These are phyloP conservation scores for Magnolia sinica DNA, from an alignment of 164 flowering plant species.

Conservation along the genomic window DNA sequence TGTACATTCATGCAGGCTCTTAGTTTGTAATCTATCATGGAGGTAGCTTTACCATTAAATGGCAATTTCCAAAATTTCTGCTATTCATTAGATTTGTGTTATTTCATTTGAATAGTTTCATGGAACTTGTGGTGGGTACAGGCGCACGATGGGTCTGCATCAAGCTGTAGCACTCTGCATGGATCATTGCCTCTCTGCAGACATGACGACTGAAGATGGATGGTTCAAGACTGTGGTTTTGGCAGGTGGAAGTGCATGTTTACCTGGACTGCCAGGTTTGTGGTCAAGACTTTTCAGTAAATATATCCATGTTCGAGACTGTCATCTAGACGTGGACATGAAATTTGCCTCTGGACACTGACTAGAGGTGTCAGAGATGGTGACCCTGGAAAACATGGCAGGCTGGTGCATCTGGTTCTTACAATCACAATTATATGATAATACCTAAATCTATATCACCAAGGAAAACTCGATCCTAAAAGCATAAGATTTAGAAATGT, in stretches of 20 bases:
- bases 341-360: not conserved
- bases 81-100: no score
- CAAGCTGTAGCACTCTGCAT: constrained; percentile 92
- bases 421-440: not conserved
- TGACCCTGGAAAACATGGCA: not conserved
- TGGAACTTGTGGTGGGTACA: constrained; percentile 20
- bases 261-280: constrained; percentile 88
- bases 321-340: not conserved
- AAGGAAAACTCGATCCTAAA: not conserved
- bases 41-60: no score
- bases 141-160: constrained; percentile 80
- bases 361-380: not conserved
- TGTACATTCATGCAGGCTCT: no score
- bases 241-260: constrained; percentile 85
- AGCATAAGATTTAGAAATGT: no score
- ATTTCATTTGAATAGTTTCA: not conserved
- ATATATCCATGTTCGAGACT: not conserved
- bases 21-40: no score
- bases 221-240: constrained; percentile 94
- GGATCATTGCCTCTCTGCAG: constrained; percentile 80
- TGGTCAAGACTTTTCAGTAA: not conserved
- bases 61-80: no score
- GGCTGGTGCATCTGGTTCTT: not conserved
- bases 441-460: not conserved
- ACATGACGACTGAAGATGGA: constrained; percentile 49